Base-by-base conservation (phyloP, 495 filamentous ascomycete genomes). In the Hypoxylon trugodes region DNA sequence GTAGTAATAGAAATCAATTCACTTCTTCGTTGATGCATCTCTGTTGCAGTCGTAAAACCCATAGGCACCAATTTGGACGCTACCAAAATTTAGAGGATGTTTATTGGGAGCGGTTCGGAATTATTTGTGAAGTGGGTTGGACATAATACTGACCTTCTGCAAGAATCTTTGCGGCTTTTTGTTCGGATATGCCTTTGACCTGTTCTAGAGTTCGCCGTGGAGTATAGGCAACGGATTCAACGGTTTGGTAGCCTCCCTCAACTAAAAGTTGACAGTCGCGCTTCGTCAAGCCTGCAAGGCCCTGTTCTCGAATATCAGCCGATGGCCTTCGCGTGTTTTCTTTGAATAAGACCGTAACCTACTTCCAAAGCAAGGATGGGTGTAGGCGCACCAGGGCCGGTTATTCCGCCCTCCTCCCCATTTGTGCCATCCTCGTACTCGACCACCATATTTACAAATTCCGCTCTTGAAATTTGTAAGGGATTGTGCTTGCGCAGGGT, bases 41-140 rank as follows among this genome's bases (percentile, higher is more conserved):
- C 95, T 0, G 95, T 98, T n/a, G 95, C 95, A 0, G 95, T 98
- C 5, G 95, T 98, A 72, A 98, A 98, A 7, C 95, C 95, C 92
- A 98, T 96, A 0, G 95, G 95, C 0, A 98, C 95, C 33, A 97
- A 83, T 74, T 97, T 98, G 12, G 92, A 91, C 19, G 94, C 95
- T 96, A 66, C 55, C 40, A 16, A 7, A 66, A 10, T 55, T 47
- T 68, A 66, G 65, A 54, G n/a, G 30, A 40, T 19, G 12, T 5
- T 26, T 25, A 9, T 4, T 7, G 16, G 15, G 19, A 40, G 1
- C 8, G 12, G 52, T 55, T 19, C 32, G 12, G 40, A 15, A 32
- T 3, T 25, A 33, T 41, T 36, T 8, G 0, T 6, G 21, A 49
- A 50, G 18, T 50, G 30, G 6, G 15, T 33, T 28, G 48, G 12